phyloP scores from a whole-genome alignment of 2,329 filamentous ascomycete species.

The Aspergillus sp. region DNA sequence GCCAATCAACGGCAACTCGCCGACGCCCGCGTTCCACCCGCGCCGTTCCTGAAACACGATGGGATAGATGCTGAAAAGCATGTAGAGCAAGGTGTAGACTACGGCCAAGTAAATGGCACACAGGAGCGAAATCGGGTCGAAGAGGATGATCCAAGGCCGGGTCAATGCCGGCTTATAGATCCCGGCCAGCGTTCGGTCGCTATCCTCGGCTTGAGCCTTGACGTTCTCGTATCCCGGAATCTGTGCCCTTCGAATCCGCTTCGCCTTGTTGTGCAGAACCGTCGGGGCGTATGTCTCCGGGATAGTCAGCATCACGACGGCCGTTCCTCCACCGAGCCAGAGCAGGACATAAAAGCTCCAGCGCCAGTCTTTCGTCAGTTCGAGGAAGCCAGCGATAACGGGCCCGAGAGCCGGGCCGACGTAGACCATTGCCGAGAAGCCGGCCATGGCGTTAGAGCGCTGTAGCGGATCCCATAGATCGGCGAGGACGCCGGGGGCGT shows the following conservation, averaged over 20 bases:
- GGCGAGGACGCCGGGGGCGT: constrained; percentile 42
- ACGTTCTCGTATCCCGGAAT: constrained; percentile 46
- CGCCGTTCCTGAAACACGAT: constrained; percentile 30
- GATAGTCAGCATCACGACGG: constrained; percentile 45
- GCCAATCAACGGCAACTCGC: constrained; percentile 39
- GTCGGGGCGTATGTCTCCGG: constrained; percentile 48
- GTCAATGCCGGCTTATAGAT: constrained; percentile 47
- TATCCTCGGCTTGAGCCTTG: constrained; percentile 41
- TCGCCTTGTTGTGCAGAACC: constrained; percentile 47
- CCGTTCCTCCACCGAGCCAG: constrained; percentile 27
- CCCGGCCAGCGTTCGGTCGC: constrained; percentile 32
- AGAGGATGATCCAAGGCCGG: constrained; percentile 47
- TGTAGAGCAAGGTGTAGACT: constrained; percentile 47
- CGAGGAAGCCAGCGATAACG: constrained; percentile 48
- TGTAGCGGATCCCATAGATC: constrained; percentile 46
- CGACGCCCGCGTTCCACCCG: constrained; percentile 45
- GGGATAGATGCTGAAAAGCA: constrained; percentile 51
- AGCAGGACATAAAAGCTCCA: constrained; percentile 39
- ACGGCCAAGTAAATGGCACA: constrained; percentile 46
- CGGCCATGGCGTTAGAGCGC: constrained; percentile 46
- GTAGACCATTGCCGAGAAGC: constrained; percentile 42
- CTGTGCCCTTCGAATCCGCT: constrained; percentile 40
- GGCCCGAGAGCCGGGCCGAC: constrained; percentile 47
- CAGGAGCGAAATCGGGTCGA: constrained; percentile 46
- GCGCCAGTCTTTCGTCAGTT: constrained; percentile 43